Conservation (phyloP, 192 early-diverging fungal genomes). For the Rhizophagus clarus region DNA sequence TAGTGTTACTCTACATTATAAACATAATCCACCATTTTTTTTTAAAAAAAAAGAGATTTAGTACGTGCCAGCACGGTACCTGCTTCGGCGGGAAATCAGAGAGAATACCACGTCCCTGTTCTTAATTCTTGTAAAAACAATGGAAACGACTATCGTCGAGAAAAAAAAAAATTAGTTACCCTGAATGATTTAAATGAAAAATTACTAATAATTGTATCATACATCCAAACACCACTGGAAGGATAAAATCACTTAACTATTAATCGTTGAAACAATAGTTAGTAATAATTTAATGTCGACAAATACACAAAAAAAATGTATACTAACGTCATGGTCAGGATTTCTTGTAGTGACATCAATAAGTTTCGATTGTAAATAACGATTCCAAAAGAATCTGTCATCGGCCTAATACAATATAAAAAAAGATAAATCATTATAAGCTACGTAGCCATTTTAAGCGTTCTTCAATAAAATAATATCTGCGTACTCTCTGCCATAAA, state of each 20-base stretch:
- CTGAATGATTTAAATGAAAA: neutral
- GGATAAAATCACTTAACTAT: constrained; percentile 76
- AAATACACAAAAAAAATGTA: neutral
- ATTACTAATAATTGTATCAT: constrained; percentile 32
- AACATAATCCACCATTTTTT: no score
- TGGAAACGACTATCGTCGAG: constrained; percentile 56
- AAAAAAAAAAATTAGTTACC: constrained; percentile 7
- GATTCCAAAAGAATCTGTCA: constrained; percentile 96
- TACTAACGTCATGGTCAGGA: constrained; percentile 47
- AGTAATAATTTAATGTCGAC: neutral
- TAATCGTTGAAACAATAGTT: neutral
- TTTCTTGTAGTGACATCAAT: constrained; percentile 56
- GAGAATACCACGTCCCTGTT: constrained; percentile 76
- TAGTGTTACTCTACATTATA: no score
- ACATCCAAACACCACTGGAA: constrained; percentile 93
- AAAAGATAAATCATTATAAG: constrained; percentile 13
- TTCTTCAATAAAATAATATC: neutral
- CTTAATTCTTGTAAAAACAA: constrained; percentile 61
- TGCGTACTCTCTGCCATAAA: constrained; percentile 55
- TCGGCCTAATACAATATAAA: constrained; percentile 67
- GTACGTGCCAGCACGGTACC: constrained; percentile 69
- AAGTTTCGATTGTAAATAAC: constrained; percentile 64
- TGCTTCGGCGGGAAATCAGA: constrained; percentile 81
- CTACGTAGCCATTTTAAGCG: neutral
- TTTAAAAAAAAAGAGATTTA: neutral